These are phyloP conservation scores for Trichophyton mentagrophytes DNA, from an alignment of 2,329 filamentous ascomycete genomes.

Conservation along the genomic window DNA sequence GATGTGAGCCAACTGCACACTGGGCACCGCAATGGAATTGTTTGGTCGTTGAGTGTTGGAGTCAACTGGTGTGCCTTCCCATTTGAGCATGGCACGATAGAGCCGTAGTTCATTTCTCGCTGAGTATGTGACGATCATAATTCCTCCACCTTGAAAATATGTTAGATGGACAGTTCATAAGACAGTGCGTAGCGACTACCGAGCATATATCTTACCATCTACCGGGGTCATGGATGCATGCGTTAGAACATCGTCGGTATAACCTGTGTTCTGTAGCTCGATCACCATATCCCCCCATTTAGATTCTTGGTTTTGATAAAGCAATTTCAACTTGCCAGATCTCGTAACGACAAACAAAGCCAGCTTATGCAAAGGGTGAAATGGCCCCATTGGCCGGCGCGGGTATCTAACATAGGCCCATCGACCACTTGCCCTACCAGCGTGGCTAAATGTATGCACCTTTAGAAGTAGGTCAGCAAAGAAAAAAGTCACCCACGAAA, in stretches of 20 bases:
- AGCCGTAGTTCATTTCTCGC: conserved; percentile 60
- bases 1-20: conserved; percentile 26
- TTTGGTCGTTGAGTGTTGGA: conserved; percentile 7
- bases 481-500: background rate
- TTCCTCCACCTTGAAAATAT: conserved; percentile 13
- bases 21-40: conserved; percentile 23
- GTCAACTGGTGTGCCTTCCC: conserved; percentile 43
- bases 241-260: conserved; percentile 62
- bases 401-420: conserved; percentile 61
- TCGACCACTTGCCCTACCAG: conserved; percentile 46
- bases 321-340: conserved; percentile 58
- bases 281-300: conserved; percentile 58
- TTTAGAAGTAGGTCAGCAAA: conserved; percentile 13
- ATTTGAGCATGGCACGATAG: conserved; percentile 60
- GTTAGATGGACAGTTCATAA: background rate
- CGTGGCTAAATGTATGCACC: conserved; percentile 42
- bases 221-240: conserved; percentile 67
- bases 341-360: conserved; percentile 66
- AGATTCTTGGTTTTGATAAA: conserved; percentile 62
- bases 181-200: conserved; percentile 23
- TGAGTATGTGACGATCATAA: conserved; percentile 31
- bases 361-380: conserved; percentile 54
- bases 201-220: conserved; percentile 38
- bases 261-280: conserved; percentile 61
- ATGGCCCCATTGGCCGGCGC: conserved; percentile 55